A percentile compares a stretch with the other conserved stretches of the same genome.
Conservation (phyloP, 2,329 filamentous ascomycete genomes). For the Paracoccidioides lutzii region DNA sequence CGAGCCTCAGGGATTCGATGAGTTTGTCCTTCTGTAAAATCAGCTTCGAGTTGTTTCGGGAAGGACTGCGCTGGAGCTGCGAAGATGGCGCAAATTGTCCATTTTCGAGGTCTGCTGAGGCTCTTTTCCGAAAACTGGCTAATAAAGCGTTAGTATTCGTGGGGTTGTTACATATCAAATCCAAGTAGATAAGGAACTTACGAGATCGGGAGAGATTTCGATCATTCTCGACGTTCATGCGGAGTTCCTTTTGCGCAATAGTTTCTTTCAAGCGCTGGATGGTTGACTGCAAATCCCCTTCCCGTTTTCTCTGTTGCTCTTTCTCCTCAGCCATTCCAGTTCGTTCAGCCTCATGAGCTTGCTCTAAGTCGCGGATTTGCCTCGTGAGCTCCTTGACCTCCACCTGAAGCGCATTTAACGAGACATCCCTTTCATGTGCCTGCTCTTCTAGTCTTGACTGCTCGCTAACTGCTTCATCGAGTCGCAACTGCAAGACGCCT, state of each 20-base stretch:
- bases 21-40: constrained; percentile 92
- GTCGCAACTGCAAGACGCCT: constrained; percentile 68
- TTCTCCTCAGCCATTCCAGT: constrained; percentile 81
- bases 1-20: constrained; percentile 81
- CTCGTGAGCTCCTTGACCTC: constrained; percentile 74
- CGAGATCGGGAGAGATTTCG: constrained; percentile 40
- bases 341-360: constrained; percentile 82
- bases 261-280: constrained; percentile 88
- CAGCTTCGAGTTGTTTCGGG: constrained; percentile 76
- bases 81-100: constrained; percentile 78
- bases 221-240: constrained; percentile 38
- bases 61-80: constrained; percentile 75
- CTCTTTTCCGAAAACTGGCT: constrained; percentile 40
- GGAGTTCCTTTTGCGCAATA: constrained; percentile 59
- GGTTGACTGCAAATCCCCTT: constrained; percentile 81
- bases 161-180: background rate
- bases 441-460: constrained; percentile 79
- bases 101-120: constrained; percentile 52
- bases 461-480: constrained; percentile 74
- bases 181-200: constrained; percentile 20
- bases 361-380: constrained; percentile 81
- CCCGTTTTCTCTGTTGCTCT: constrained; percentile 68
- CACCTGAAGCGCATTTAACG: constrained; percentile 65
- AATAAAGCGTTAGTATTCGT: constrained; percentile 1
- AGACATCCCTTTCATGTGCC: constrained; percentile 73